Evolutionary conservation across 2,329 filamentous ascomycete species (phyloP).

Genomic region (Colletotrichum tofieldiae): DNA sequence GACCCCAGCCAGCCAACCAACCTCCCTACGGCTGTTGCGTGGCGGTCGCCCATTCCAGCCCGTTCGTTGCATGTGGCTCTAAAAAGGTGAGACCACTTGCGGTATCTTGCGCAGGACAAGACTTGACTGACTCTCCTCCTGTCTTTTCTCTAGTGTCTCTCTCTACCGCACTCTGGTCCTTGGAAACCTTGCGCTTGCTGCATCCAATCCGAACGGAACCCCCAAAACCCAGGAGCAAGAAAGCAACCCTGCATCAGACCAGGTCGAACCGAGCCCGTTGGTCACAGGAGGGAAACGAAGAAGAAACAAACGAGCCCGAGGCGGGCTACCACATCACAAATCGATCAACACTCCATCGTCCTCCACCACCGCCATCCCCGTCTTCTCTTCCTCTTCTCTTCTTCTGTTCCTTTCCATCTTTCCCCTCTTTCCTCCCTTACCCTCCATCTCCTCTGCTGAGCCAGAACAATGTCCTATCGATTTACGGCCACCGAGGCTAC

Average conservation of each 20-base stretch:
- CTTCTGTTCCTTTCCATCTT: background rate
- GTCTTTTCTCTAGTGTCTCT: background rate
- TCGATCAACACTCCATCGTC: slow-evolving; percentile 28
- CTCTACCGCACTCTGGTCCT: background rate
- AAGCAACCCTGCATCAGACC: slow-evolving; percentile 25
- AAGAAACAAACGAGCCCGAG: slow-evolving; percentile 30
- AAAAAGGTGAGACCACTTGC: slow-evolving; percentile 42
- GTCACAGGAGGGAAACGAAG: slow-evolving; percentile 24
- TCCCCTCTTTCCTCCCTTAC: background rate
- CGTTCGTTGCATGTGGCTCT: slow-evolving; percentile 37
- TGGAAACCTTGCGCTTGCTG: slow-evolving; percentile 14
- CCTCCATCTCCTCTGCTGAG: background rate
- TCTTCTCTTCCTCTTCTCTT: slow-evolving; percentile 6
- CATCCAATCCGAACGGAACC: slow-evolving; percentile 20
- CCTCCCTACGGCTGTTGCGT: slow-evolving; percentile 15
- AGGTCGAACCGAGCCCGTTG: slow-evolving; percentile 18
- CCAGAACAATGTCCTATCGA: slow-evolving; percentile 35
- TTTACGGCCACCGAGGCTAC: slow-evolving; percentile 40
- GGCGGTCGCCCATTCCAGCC: slow-evolving; percentile 32
- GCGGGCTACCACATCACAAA: slow-evolving; percentile 33
- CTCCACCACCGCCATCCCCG: slow-evolving; percentile 19
- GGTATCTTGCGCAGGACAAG: background rate
- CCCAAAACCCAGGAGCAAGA: slow-evolving; percentile 7
- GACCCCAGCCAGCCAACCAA: slow-evolving; percentile 15
- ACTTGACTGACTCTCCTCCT: background rate